Base-by-base conservation (phyloP, 768 basidiomycete genomes). In the Hygrophorus pudorinus region DNA sequence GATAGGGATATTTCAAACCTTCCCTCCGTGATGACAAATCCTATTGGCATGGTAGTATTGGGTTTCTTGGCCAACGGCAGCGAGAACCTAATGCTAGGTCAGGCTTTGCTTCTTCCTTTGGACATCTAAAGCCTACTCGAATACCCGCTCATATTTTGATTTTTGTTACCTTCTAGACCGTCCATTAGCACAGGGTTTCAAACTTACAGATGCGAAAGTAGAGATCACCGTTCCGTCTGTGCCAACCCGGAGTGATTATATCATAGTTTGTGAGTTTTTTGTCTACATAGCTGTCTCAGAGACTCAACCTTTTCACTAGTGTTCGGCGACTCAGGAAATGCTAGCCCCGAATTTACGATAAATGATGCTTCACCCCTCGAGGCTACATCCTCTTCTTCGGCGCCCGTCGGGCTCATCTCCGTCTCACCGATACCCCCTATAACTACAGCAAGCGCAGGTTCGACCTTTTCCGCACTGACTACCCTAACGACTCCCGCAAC, bases 321-420 rank as follows among this genome's bases (percentile, higher is more conserved):
- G 33, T 64, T 79, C 50, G 83, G 83, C 20, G 76, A 81, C 53
- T 81, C 79, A 11, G 84, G 83, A 9, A 76, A 87, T 49, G 51
- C 58, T 7, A 80, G 75, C 53, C 73, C 73, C 0, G 13, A 61
- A 31, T 85, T 87, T 56, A 74, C 69, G 1, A 87, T 87, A 48
- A 61, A 67, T 21, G 59, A 54, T 17, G 83, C 82, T 49, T 54
- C 64, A 14, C n/a, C n/a, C n/a, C n/a, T n/a, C n/a, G n/a, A n/a
- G n/a, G n/a, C n/a, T n/a, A n/a, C n/a, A n/a, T n/a, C n/a, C n/a
- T n/a, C n/a, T n/a, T n/a, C n/a, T n/a, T n/a, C n/a, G n/a, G n/a
- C n/a, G n/a, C n/a, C n/a, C n/a, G n/a, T n/a, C n/a, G n/a, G n/a
- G n/a, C n/a, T n/a, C n/a, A n/a, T n/a, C n/a, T n/a, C n/a, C n/a